Evolutionary conservation across 148 eudicot species (phyloP), one percentile per base, ranked within the genome.

Genomic region (Vaccinium macrocarpon): DNA sequence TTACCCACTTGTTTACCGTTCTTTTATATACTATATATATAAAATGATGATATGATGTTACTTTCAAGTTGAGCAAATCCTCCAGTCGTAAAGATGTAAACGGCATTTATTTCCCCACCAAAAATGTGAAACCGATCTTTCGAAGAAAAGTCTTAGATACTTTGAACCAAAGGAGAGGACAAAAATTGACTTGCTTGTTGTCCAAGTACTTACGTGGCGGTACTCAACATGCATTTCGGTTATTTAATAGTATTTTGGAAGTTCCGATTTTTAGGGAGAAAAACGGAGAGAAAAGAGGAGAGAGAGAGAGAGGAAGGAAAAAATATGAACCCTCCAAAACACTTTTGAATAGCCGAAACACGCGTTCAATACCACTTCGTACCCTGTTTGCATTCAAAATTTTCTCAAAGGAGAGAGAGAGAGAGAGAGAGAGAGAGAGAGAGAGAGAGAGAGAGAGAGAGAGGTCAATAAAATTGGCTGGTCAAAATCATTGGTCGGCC

Each of bases 41-140:
- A n/a, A n/a, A n/a, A n/a, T n/a, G n/a, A n/a, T 3, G 1, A 32
- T 35, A 18, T 35, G 73, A 68, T 29, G 73, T 72, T 35, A 16
- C 76, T 32, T 72, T 21, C 76, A 16, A 72, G 13, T 72, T 72
- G 49, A 1, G 76, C 48, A 72, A 72, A 38, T 21, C 76, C 46
- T 42, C 76, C 76, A 72, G 49, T 72, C 13, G n/a, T 38, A 35
- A 71, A 32, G 46, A 32, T 72, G 76, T 72, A 68, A 72, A 72
- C 48, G 76, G 76, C 76, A 72, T 72, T 72, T 72, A 72, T 72
- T 72, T 72, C 49, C 12, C 76, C 73, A 68, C 48, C 61, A 12
- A 70, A 70, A 72, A 72, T 72, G 76, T 72, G 76, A 72, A 38
- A 72, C 49, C 10, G 49, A 32, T 32, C 76, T 72, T 72, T 72